Percentiles rank a stretch among this genome's conserved stretches.
Conservation (phyloP, 495 filamentous ascomycete species). For the Zalerion maritima region DNA sequence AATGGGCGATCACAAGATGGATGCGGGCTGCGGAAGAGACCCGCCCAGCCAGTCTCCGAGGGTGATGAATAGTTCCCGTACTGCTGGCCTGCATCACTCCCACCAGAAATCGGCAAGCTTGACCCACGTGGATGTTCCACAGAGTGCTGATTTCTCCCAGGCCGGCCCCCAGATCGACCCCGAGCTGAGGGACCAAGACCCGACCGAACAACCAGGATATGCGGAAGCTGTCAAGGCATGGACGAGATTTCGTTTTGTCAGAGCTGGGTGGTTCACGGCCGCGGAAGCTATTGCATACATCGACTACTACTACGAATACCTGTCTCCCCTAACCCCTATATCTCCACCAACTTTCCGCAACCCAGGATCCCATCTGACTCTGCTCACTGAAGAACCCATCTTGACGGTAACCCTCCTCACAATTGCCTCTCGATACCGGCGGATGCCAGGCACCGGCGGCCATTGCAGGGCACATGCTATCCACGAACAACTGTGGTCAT, state of each 20-base stretch:
- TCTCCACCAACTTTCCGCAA: conserved; percentile 70
- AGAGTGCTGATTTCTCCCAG: background rate
- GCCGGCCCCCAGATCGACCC: conserved; percentile 15
- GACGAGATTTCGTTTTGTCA: conserved; percentile 81
- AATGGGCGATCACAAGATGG: conserved; percentile 12
- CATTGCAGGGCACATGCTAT: conserved; percentile 77
- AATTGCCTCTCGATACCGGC: conserved; percentile 73
- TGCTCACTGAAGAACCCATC: conserved; percentile 84
- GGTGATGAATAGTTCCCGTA: conserved; percentile 8
- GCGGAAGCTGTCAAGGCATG: conserved; percentile 67
- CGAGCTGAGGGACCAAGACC: conserved; percentile 19
- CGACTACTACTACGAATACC: conserved; percentile 81
- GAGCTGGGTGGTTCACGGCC: conserved; percentile 91
- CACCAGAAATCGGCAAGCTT: background rate
- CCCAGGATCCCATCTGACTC: conserved; percentile 52
- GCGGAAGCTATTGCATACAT: conserved; percentile 86
- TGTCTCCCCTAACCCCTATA: conserved; percentile 84
- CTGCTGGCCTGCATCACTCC: conserved; percentile 3
- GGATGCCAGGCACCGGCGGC: conserved; percentile 64
- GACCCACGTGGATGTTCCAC: background rate
- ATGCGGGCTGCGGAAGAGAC: conserved; percentile 7
- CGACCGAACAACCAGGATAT: conserved; percentile 28
- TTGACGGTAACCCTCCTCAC: conserved; percentile 80
- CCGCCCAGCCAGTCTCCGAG: no score
- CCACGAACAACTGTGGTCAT: conserved; percentile 91